phyloP scores from a whole-genome alignment of 208 protist species.

The Phytomonas francai region DNA sequence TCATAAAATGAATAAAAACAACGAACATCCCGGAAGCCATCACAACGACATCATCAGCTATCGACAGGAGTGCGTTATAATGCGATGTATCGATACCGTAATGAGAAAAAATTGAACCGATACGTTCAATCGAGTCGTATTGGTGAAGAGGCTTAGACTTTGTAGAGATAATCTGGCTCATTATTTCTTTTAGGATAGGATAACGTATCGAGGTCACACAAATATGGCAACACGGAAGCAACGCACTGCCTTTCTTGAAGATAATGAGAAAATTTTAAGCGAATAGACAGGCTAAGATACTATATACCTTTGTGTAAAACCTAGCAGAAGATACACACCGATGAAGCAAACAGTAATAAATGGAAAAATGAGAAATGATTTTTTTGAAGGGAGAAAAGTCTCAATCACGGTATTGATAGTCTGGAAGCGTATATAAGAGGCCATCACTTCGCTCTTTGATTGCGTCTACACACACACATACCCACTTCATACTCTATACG shows the following conservation, averaged over 20 bases:
- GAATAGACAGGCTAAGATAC: not conserved
- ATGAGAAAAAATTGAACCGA: constrained; percentile 27
- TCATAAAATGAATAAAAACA: constrained; percentile 66
- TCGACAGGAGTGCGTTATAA: constrained; percentile 53
- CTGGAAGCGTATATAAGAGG: not conserved
- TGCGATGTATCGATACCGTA: constrained; percentile 59
- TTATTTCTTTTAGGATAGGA: not conserved
- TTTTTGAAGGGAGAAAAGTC: not conserved
- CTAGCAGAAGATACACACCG: constrained; percentile 5
- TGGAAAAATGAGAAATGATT: constrained; percentile 8
- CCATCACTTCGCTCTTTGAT: not conserved
- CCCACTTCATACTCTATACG: not conserved
- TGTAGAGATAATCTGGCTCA: constrained; percentile 4
- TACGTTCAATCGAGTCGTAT: constrained; percentile 30
- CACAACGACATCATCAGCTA: constrained; percentile 49
- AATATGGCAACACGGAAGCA: not conserved
- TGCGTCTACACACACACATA: not conserved
- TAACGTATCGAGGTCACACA: not conserved
- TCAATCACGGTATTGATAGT: not conserved
- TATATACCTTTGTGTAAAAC: not conserved
- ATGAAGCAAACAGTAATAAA: constrained; percentile 12
- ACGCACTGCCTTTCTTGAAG: not conserved
- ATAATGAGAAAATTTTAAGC: constrained; percentile 1
- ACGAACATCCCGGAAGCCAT: constrained; percentile 79
- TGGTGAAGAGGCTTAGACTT: constrained; percentile 49